These are phyloP conservation scores for Geopyxis carbonaria DNA, from an alignment of 495 filamentous ascomycete species.

Conservation along the genomic window DNA sequence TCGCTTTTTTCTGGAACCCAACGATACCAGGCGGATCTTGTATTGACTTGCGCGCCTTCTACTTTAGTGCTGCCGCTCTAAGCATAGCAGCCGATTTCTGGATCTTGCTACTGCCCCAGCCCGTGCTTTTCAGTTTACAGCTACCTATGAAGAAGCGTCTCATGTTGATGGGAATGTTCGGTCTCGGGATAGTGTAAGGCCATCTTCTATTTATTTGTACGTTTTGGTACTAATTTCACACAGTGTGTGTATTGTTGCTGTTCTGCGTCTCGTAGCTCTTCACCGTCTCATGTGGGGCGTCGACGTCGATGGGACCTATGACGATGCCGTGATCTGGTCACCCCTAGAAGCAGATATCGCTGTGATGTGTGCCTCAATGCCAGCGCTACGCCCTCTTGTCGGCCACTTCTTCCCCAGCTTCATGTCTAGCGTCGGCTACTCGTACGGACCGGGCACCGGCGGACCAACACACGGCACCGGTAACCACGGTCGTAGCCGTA, in stretches of 20 bases:
- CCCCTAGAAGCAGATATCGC: constrained; percentile 34
- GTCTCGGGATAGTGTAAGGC: constrained; percentile 33
- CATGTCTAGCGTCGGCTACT: constrained; percentile 10
- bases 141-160: constrained; percentile 30
- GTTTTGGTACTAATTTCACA: neutral
- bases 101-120: constrained; percentile 34
- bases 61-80: constrained; percentile 29
- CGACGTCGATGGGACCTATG: constrained; percentile 6
- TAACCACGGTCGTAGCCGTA: too few species aligned
- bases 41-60: constrained; percentile 14
- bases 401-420: constrained; percentile 24
- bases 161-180: constrained; percentile 33
- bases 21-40: constrained; percentile 16
- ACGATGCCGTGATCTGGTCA: constrained; percentile 26
- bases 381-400: constrained; percentile 31
- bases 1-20: constrained; percentile 34
- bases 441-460: too few species aligned
- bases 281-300: constrained; percentile 3
- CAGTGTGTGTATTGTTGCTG: constrained; percentile 8
- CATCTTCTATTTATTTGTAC: neutral
- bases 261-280: constrained; percentile 7
- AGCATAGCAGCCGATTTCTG: constrained; percentile 36
- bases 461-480: too few species aligned
- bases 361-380: constrained; percentile 34
- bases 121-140: constrained; percentile 31